phyloP scores from a whole-genome alignment of 176 grass and related monocot species.

The Miscanthus lutarioriparius region DNA sequence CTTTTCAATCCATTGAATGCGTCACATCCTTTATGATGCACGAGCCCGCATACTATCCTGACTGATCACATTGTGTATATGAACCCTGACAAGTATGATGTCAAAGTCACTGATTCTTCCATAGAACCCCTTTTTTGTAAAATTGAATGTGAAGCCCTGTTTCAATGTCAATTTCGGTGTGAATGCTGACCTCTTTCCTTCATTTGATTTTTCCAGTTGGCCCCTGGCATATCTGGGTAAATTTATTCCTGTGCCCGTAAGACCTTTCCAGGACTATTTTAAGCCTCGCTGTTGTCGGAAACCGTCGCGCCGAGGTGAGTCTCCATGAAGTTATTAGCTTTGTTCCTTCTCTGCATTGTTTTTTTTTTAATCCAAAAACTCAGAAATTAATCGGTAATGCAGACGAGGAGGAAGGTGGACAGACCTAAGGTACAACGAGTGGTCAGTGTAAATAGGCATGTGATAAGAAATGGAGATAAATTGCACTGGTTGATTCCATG shows the following conservation, averaged over 20 bases:
- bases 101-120: too few species aligned
- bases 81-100: too few species aligned
- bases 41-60: background rate
- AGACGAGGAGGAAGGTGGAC: conserved; percentile 53
- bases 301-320: conserved; percentile 51
- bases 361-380: conserved; percentile 19
- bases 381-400: background rate
- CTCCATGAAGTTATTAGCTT: background rate
- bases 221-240: conserved; percentile 77
- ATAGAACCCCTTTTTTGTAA: background rate
- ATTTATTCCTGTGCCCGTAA: conserved; percentile 77
- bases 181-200: conserved; percentile 20
- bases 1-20: background rate
- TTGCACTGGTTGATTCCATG: background rate
- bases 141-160: background rate
- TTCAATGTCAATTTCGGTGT: background rate
- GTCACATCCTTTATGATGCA: background rate
- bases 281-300: conserved; percentile 29
- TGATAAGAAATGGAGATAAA: conserved; percentile 4
- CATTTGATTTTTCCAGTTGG: conserved; percentile 65
- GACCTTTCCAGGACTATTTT: conserved; percentile 59
- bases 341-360: background rate
- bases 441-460: conserved; percentile 37
- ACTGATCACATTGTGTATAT: background rate
- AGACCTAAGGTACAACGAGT: conserved; percentile 11